Conservation (phyloP, 768 basidiomycete genomes). For the Boletus barrowsii region DNA sequence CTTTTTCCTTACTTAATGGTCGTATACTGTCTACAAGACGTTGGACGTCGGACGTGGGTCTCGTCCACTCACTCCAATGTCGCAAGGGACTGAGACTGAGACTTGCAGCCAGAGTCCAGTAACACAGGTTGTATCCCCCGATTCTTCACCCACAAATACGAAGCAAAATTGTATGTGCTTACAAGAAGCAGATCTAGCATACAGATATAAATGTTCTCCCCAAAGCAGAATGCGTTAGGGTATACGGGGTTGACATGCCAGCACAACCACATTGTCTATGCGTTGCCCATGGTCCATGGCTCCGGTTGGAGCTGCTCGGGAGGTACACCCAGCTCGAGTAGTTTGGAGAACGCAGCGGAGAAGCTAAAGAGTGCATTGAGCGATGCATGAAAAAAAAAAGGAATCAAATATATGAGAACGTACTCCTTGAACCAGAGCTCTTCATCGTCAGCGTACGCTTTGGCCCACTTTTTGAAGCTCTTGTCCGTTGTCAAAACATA, state of each 20-base stretch:
- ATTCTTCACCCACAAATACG: no score
- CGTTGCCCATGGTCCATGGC: constrained; percentile 61
- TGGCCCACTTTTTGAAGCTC: constrained; percentile 84
- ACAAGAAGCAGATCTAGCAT: not conserved
- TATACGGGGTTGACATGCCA: not conserved
- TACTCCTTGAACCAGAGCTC: constrained; percentile 94
- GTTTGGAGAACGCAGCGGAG: constrained; percentile 67
- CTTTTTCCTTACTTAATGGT: no score
- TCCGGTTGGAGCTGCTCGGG: constrained; percentile 71
- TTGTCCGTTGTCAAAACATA: constrained; percentile 89
- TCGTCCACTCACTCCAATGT: no score
- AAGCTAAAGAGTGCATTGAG: constrained; percentile 51
- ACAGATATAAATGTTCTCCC: not conserved
- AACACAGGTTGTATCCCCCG: no score
- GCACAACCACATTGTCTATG: constrained; percentile 17
- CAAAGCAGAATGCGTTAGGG: not conserved
- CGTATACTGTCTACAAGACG: no score
- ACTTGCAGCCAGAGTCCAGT: no score
- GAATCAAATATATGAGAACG: constrained; percentile 26
- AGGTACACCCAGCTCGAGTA: constrained; percentile 95
- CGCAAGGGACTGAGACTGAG: no score
- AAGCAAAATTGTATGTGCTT: not conserved
- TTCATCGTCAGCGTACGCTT: constrained; percentile 83
- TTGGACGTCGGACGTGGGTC: no score
- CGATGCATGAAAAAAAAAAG: not conserved